Evolutionary conservation across 768 basidiomycete species (phyloP).

Genomic region (Pulveroboletus sp.): DNA sequence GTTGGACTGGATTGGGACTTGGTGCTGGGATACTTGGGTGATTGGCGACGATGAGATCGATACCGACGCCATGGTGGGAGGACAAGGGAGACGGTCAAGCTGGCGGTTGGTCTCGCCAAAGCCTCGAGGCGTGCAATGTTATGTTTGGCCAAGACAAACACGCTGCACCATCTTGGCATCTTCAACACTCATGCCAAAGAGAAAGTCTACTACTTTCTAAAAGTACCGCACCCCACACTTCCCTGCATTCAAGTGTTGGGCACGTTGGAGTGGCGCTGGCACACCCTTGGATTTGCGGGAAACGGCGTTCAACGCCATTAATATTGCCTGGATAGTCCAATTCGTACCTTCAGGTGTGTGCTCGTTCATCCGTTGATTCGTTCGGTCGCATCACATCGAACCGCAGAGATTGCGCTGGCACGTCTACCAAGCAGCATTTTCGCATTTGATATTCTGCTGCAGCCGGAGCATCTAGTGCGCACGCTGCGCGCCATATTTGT

Average conservation of each 20-base stretch:
- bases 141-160: constrained; percentile 32
- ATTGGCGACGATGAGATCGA: constrained; percentile 52
- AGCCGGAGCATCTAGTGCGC: constrained; percentile 8
- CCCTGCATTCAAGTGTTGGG: not conserved
- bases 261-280: not conserved
- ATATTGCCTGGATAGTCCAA: not conserved
- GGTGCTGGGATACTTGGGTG: constrained; percentile 52
- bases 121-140: constrained; percentile 30
- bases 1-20: constrained; percentile 59
- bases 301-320: not conserved
- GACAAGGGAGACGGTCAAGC: constrained; percentile 7
- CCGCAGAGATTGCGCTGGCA: not conserved
- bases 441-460: constrained; percentile 23
- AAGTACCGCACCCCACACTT: too few species aligned
- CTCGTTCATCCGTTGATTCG: constrained; percentile 4
- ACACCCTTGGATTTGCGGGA: not conserved
- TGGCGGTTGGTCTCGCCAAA: constrained; percentile 19
- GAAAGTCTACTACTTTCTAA: too few species aligned
- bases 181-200: too few species aligned
- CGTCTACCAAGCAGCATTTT: constrained; percentile 5
- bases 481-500: constrained; percentile 13
- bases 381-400: constrained; percentile 12
- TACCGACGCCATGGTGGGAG: constrained; percentile 36
- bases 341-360: constrained; percentile 8
- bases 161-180: too few species aligned